A percentile compares a stretch with the other conserved stretches of the same genome.
phyloP scores from a whole-genome alignment of 2,329 filamentous ascomycete species.

The Stachybotrys chartarum region DNA sequence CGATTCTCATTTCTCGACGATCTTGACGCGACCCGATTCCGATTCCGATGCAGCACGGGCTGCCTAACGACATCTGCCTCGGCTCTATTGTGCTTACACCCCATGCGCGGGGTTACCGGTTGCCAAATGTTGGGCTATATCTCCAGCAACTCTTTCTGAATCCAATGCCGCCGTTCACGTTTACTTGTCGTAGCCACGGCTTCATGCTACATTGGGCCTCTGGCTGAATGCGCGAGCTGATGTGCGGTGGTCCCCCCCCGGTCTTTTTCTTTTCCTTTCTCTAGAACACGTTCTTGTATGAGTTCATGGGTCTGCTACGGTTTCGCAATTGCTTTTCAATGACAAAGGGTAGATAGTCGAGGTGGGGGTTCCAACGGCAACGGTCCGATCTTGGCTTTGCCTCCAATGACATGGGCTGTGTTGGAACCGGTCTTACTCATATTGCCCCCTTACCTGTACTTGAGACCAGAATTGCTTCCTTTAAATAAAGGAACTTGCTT shows the following conservation, averaged over 20 bases:
- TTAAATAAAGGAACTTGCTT: constrained; percentile 12
- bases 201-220: not conserved
- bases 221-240: not conserved
- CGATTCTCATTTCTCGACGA: not conserved
- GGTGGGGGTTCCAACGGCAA: not conserved
- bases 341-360: not conserved
- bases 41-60: too few species aligned
- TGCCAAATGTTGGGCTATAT: too few species aligned
- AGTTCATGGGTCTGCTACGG: not conserved
- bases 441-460: constrained; percentile 9
- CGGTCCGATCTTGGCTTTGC: not conserved
- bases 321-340: not conserved
- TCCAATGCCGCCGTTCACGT: too few species aligned
- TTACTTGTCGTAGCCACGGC: too few species aligned
- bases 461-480: constrained; percentile 10
- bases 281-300: not conserved
- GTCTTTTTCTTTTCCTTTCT: not conserved
- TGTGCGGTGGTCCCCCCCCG: not conserved
- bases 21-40: not conserved
- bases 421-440: not conserved
- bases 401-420: not conserved
- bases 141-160: too few species aligned
- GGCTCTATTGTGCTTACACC: too few species aligned
- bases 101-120: too few species aligned
- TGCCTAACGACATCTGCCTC: too few species aligned